Base-by-base conservation (phyloP, 73 alveolate genomes). In the Blepharisma japonicum region DNA sequence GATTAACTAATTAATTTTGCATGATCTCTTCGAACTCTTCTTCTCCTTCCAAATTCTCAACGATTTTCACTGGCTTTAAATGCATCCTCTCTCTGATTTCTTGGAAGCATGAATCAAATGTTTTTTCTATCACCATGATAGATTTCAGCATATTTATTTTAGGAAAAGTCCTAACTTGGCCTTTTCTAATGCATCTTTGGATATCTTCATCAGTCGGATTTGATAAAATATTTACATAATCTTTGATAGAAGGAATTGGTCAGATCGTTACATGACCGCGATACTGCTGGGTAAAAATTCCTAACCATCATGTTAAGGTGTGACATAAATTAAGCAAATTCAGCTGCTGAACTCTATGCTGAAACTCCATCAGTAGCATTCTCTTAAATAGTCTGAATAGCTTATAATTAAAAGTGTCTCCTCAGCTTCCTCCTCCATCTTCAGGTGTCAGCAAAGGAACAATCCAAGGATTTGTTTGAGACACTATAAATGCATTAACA, bases 401-500 rank as follows among this genome's bases (percentile, higher is more conserved):
- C 56, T 77, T 67, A 53, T 67, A 25, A 39, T 81, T 71, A 42
- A 80, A 61, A 8, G 74, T 23, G 55, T 87, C 66, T 1, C 80
- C 89, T 23, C 81, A 48, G 32, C 67, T 49, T 6, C 92, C 89
- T 38, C 80, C 80, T 6, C 89, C 91, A 49, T 89, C 95, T 80
- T 85, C 95, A 7, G 67, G 83, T 8, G 80, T 48, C 0, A 88
- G 53, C 45, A 88, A 84, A 4, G 95, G 95, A 45, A 85, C 83
- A 6, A 88, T 89, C 71, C 81, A 85, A 38, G 95, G 95, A 51
- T 88, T 88, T 11, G 80, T 83, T 66, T 88, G 77, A 53, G 92
- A 84, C 0, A 88, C 95, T 5, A 88, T 84, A 55, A 84, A 88
- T 5, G 95, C 77, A 56, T 88, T 88, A 38, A 88, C 95, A 71